Conservation (phyloP, 1,284 basidiomycete genomes). For the Leucoagaricus sp. region DNA sequence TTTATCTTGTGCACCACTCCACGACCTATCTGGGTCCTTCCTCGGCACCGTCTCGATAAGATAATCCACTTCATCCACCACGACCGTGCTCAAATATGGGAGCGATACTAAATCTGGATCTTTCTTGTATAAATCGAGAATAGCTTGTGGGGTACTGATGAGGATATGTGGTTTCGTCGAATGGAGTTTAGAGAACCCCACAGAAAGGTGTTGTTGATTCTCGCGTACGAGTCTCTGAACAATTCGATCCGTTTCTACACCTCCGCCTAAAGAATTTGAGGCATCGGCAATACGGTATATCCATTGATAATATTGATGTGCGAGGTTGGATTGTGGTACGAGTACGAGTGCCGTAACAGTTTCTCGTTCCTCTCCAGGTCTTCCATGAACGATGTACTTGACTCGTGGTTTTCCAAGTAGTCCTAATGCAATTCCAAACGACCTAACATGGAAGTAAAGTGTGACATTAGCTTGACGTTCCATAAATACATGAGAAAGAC, state of each 20-base stretch:
- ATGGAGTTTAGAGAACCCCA: conserved; percentile 40
- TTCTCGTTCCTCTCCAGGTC: conserved; percentile 16
- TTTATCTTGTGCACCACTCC: conserved; percentile 33
- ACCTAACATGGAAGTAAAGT: conserved; percentile 40
- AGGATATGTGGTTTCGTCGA: conserved; percentile 61
- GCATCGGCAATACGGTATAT: conserved; percentile 51
- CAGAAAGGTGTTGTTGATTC: conserved; percentile 33
- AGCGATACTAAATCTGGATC: conserved; percentile 40
- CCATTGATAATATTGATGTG: conserved; percentile 70
- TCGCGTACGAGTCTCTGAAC: conserved; percentile 66
- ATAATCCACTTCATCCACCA: conserved; percentile 77
- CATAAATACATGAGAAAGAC: conserved; percentile 3
- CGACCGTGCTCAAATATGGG: conserved; percentile 52
- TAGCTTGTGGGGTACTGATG: conserved; percentile 69
- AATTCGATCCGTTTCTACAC: conserved; percentile 27
- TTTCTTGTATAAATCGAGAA: conserved; percentile 54
- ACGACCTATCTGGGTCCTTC: conserved; percentile 38
- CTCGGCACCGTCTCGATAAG: conserved; percentile 53
- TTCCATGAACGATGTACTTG: conserved; percentile 20
- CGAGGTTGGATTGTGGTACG: conserved; percentile 76
- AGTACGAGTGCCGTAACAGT: conserved; percentile 57
- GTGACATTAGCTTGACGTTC: neutral
- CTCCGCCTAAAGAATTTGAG: conserved; percentile 19
- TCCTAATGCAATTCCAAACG: conserved; percentile 68
- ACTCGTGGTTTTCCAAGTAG: conserved; percentile 57